These are phyloP conservation scores for Corchorus capsularis DNA, from an alignment of 345 rosid genomes.

Conservation along the genomic window DNA sequence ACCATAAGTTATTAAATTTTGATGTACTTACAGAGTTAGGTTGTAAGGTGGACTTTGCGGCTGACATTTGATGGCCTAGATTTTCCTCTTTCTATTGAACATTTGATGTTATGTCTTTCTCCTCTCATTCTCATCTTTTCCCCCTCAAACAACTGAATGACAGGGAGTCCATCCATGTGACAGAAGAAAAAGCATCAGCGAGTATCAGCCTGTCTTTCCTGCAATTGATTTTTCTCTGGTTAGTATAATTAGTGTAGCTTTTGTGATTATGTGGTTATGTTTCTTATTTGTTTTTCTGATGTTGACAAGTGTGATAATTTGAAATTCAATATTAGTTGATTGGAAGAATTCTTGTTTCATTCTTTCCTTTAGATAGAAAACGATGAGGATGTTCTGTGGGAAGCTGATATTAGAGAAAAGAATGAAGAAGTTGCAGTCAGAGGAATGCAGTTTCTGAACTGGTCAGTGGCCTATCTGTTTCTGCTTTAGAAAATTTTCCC, in stretches of 20 bases:
- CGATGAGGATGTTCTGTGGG: slow-evolving; percentile 57
- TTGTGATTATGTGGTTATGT: neutral
- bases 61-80: neutral
- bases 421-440: slow-evolving; percentile 63
- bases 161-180: slow-evolving; percentile 93
- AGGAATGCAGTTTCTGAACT: slow-evolving; percentile 67
- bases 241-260: slow-evolving; percentile 31
- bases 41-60: neutral
- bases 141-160: neutral
- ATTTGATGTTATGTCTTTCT: neutral
- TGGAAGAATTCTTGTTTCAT: slow-evolving; percentile 2
- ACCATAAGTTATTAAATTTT: neutral
- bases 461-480: slow-evolving; percentile 41
- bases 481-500: neutral
- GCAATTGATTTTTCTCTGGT: slow-evolving; percentile 80
- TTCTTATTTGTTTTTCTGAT: neutral
- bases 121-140: neutral
- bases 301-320: neutral
- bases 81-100: neutral
- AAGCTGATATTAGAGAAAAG: slow-evolving; percentile 53
- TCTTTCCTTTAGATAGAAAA: slow-evolving; percentile 53
- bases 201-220: slow-evolving; percentile 65
- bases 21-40: too few relatives aligned
- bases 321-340: neutral
- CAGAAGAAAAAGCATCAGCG: slow-evolving; percentile 61